A percentile compares a stretch with the other conserved stretches of the same genome.
These are phyloP conservation scores for Avena eriantha DNA, from an alignment of 176 grass and related monocot species.

Conservation along the genomic window DNA sequence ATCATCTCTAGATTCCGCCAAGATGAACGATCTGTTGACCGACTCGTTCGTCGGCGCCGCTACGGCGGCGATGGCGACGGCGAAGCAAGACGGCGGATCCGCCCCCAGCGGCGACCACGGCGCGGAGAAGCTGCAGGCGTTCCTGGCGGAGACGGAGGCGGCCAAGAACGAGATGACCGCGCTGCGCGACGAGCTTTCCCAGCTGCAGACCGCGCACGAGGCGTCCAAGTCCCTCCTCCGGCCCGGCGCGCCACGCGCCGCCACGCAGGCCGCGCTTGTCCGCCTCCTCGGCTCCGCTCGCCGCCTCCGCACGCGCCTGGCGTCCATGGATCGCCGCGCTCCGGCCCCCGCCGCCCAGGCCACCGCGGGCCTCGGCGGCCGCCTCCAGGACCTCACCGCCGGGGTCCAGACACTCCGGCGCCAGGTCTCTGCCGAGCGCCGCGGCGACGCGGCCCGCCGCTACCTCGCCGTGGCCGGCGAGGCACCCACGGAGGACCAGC, in stretches of 20 bases:
- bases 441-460: slow-evolving; percentile 56
- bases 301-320: slow-evolving; percentile 49
- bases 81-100: background rate
- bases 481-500: slow-evolving; percentile 57
- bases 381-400: slow-evolving; percentile 62
- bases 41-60: slow-evolving; percentile 52
- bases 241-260: slow-evolving; percentile 23
- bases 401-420: slow-evolving; percentile 57
- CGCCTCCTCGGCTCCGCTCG: slow-evolving; percentile 47
- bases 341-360: slow-evolving; percentile 49
- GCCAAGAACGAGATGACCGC: slow-evolving; percentile 53
- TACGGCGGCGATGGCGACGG: slow-evolving; percentile 32
- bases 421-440: slow-evolving; percentile 58
- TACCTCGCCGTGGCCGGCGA: slow-evolving; percentile 72
- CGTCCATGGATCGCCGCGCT: slow-evolving; percentile 52
- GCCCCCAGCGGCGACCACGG: too few species aligned
- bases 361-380: slow-evolving; percentile 50
- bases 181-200: slow-evolving; percentile 46
- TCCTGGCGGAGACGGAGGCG: slow-evolving; percentile 61
- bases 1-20: too few species aligned
- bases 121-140: too few species aligned
- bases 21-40: too few species aligned
- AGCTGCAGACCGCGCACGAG: slow-evolving; percentile 58
- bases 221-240: slow-evolving; percentile 48
- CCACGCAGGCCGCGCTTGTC: slow-evolving; percentile 56